phyloP scores from a whole-genome alignment of 2,329 filamentous ascomycete species.

The Scedosporium minutisporum region DNA sequence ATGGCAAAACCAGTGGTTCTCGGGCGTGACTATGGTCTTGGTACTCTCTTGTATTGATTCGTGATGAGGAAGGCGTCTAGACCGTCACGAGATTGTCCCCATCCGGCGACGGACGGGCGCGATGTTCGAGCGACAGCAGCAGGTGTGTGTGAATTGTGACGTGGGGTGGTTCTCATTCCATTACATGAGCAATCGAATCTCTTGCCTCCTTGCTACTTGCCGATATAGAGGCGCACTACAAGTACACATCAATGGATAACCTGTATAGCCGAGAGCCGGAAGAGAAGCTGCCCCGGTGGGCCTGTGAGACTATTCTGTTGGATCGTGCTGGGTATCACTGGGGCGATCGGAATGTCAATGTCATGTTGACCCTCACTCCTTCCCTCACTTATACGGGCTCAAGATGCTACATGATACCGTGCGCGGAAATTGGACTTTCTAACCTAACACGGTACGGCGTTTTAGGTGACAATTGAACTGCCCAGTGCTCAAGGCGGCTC shows the following conservation, averaged over 20 bases:
- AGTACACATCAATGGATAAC: background rate
- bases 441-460: background rate
- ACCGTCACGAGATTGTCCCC: background rate
- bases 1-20: background rate
- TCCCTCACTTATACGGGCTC: background rate
- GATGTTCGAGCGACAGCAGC: background rate
- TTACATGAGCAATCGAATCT: background rate
- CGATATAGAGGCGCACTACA: too few relatives aligned
- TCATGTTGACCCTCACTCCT: background rate
- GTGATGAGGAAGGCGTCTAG: background rate
- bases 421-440: background rate
- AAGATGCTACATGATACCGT: background rate
- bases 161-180: background rate
- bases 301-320: background rate
- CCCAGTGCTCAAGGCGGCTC: background rate
- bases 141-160: background rate
- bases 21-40: background rate
- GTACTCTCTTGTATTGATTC: background rate
- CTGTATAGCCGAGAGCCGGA: background rate
- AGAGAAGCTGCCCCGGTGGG: background rate
- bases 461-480: background rate
- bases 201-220: background rate
- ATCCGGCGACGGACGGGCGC: background rate
- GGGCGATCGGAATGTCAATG: background rate
- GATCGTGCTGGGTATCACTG: background rate